Evolutionary conservation across 2,329 filamentous ascomycete species (phyloP).

Genomic region (Pseudogymnoascus sp.): DNA sequence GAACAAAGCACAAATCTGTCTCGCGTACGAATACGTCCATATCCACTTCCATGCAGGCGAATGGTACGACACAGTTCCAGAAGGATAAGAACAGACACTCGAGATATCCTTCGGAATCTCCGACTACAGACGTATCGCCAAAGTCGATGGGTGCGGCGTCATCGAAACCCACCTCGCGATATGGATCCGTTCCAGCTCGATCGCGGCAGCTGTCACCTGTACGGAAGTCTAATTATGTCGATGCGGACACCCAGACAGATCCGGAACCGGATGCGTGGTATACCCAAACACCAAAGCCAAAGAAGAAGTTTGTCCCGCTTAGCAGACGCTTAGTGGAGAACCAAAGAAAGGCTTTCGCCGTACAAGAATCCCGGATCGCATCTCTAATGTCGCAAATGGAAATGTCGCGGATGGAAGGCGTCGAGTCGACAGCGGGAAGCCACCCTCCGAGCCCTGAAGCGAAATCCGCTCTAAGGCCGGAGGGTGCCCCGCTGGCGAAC

Average conservation of each 20-base stretch:
- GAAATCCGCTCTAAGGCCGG: slow-evolving; percentile 16
- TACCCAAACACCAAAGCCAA: slow-evolving; percentile 16
- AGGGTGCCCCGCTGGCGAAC: neutral
- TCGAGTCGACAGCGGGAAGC: slow-evolving; percentile 13
- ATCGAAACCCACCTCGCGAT: slow-evolving; percentile 13
- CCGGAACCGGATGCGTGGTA: slow-evolving; percentile 26
- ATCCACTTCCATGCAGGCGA: slow-evolving; percentile 10
- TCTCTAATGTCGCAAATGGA: slow-evolving; percentile 9
- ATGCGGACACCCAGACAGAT: slow-evolving; percentile 26
- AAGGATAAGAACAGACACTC: slow-evolving; percentile 27
- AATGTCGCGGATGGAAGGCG: slow-evolving; percentile 3
- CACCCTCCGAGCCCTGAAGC: neutral
- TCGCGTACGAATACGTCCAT: slow-evolving; percentile 14
- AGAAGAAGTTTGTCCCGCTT: slow-evolving; percentile 23
- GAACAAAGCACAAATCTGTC: slow-evolving; percentile 25
- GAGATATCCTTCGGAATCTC: slow-evolving; percentile 24
- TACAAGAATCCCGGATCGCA: slow-evolving; percentile 12
- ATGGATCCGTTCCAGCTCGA: slow-evolving; percentile 12
- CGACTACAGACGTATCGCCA: slow-evolving; percentile 23
- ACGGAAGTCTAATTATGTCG: slow-evolving; percentile 21
- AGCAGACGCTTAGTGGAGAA: slow-evolving; percentile 26
- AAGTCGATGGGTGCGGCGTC: slow-evolving; percentile 18
- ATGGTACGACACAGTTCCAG: slow-evolving; percentile 18
- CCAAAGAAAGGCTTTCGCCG: slow-evolving; percentile 17
- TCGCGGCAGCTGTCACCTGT: slow-evolving; percentile 21